Evolutionary conservation across 2,329 filamentous ascomycete genomes (phyloP), one percentile per base, ranked within the genome.

Genomic region (Colletotrichum euphorbiae): DNA sequence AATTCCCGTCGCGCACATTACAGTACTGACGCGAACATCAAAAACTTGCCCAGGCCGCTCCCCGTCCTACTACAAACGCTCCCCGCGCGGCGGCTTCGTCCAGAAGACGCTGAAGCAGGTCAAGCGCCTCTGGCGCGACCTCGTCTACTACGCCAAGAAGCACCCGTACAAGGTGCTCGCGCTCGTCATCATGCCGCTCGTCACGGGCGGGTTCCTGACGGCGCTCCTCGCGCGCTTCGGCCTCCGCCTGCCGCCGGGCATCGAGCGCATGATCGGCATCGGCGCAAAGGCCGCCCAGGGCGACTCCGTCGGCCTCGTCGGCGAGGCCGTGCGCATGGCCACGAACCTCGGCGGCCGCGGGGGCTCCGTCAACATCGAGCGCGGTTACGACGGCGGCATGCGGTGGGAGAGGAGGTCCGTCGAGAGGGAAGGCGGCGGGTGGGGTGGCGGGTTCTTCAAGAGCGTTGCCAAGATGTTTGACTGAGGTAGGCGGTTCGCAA

Each of bases 101-200:
- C 82, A 89, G 63, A 89, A 90, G 72, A 84, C 93, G 52, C 86
- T 93, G 78, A 87, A 88, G 78, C 91, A 93, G 74, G 87, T 98
- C 69, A 91, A 91, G 76, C 89, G 91, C 48, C 87, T 97, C 70
- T 82, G 97, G 65, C 91, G 91, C 75, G 90, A 97, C 77, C 89
- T 98, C 8, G 84, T 91, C 77, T 88, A 90, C 77, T 97, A 95
- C 81, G 91, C 93, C 74, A 91, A 93, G 77, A 86, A 89, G 42
- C 91, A 98, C 81, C 95, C 94, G 0, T 81, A 93, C 76, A 97
- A 97, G 81, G 92, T 97, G 54, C 92, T 98, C 82, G 85, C 93
- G 83, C 87, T 94, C 70, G 91, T 97, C 70, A 87, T 98, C 74
- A 89, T 98, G 87, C 95, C 95, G 9, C 85, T 98, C 66, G 83